Evolutionary conservation across 495 filamentous ascomycete genomes (phyloP).

Genomic region (Parathielavia appendiculata): DNA sequence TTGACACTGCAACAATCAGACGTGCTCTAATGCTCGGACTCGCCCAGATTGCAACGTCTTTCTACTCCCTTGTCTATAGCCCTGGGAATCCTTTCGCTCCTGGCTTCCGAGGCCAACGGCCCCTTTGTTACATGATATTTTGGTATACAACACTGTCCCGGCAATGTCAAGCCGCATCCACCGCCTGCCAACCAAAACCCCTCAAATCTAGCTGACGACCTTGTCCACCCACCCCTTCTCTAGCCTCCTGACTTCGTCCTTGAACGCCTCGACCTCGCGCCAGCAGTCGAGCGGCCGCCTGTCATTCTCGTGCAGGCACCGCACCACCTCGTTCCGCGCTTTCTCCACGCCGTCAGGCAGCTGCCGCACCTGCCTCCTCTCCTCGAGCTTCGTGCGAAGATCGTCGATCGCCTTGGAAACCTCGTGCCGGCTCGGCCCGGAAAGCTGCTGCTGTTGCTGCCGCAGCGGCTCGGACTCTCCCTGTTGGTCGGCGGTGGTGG

Average conservation of each 20-base stretch:
- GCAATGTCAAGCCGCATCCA: background rate
- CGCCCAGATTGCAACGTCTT: background rate
- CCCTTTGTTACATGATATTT: conserved; percentile 6
- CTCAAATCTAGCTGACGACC: conserved; percentile 50
- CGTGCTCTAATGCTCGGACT: conserved; percentile 2
- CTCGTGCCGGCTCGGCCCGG: conserved; percentile 27
- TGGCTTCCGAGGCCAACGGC: background rate
- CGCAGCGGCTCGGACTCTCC: conserved; percentile 10
- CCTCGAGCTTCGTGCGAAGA: conserved; percentile 67
- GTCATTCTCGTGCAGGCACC: conserved; percentile 81
- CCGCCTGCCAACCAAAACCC: background rate
- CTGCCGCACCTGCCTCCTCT: conserved; percentile 64
- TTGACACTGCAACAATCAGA: conserved; percentile 17
- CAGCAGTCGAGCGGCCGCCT: conserved; percentile 91
- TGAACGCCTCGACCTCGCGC: conserved; percentile 87
- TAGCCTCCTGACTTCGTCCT: conserved; percentile 74
- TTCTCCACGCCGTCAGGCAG: conserved; percentile 57
- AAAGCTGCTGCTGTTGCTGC: conserved; percentile 12
- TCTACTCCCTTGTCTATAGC: conserved; percentile 13
- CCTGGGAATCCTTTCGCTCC: background rate
- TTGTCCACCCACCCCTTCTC: conserved; percentile 85
- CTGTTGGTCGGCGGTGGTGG: conserved; percentile 9
- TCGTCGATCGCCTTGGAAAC: conserved; percentile 46
- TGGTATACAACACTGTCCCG: conserved; percentile 10
- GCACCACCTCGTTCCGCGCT: conserved; percentile 71